Evolutionary conservation across 2,329 filamentous ascomycete species (phyloP).

Genomic region (Ambrosiella cleistominuta): DNA sequence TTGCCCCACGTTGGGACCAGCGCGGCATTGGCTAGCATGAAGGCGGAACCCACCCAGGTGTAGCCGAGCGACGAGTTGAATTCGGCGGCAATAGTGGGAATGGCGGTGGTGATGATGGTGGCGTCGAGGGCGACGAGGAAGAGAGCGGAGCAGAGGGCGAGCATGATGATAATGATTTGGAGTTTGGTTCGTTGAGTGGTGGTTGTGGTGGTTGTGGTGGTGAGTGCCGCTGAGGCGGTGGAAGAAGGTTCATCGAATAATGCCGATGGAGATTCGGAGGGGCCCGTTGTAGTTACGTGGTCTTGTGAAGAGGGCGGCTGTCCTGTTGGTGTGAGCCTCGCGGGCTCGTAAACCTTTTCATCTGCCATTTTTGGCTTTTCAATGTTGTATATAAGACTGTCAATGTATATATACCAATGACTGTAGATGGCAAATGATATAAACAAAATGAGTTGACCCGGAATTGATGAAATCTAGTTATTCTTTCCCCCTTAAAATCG

Average conservation of each 20-base stretch:
- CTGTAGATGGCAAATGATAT: too few species aligned
- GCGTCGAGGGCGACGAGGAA: constrained; percentile 38
- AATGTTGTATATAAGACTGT: neutral
- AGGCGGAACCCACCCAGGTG: constrained; percentile 61
- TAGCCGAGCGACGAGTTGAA: constrained; percentile 53
- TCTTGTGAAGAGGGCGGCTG: too few species aligned
- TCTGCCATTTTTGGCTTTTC: neutral
- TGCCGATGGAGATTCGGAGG: too few species aligned
- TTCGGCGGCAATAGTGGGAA: constrained; percentile 46
- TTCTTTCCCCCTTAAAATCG: too few species aligned
- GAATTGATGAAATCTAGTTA: too few species aligned
- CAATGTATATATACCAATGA: neutral
- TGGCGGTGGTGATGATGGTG: constrained; percentile 49
- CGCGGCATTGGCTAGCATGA: constrained; percentile 51
- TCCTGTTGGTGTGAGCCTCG: too few species aligned
- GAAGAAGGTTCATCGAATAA: neutral
- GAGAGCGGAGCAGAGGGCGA: constrained; percentile 26
- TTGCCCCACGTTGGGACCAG: constrained; percentile 54
- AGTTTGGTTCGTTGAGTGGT: constrained; percentile 19
- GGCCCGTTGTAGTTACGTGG: too few species aligned
- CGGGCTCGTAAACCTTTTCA: neutral
- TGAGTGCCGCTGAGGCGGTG: neutral
- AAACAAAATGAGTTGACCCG: too few species aligned
- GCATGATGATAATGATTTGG: constrained; percentile 24
- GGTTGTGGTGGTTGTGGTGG: neutral